phyloP scores from a whole-genome alignment of 2,329 filamentous ascomycete genomes.

The Pseudocercospora musae region DNA sequence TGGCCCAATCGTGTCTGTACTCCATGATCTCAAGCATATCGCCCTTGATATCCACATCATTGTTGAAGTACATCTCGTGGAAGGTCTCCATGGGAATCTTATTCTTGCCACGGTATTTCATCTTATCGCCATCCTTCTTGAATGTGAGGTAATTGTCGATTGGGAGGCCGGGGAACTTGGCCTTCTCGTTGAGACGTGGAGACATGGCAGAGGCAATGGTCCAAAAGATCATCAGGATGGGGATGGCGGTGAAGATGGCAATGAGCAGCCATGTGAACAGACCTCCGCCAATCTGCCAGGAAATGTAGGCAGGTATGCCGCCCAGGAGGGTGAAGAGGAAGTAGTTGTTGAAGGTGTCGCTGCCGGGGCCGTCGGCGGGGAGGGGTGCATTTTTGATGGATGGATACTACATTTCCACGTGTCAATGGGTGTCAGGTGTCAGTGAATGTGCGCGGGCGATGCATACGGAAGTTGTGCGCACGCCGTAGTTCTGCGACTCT shows the following conservation, averaged over 20 bases:
- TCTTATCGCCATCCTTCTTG: conserved; percentile 58
- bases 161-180: conserved; percentile 75
- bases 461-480: conserved; percentile 57
- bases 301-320: conserved; percentile 72
- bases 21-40: conserved; percentile 86
- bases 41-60: conserved; percentile 91
- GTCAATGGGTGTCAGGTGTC: conserved; percentile 13
- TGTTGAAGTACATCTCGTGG: conserved; percentile 96
- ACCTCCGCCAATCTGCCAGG: conserved; percentile 80
- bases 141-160: conserved; percentile 89
- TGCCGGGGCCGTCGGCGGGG: conserved; percentile 80
- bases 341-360: conserved; percentile 82
- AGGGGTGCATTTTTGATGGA: conserved; percentile 92
- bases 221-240: conserved; percentile 82
- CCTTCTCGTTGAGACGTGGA: conserved; percentile 91
- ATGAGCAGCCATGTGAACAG: conserved; percentile 87
- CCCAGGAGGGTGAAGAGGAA: conserved; percentile 68
- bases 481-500: conserved; percentile 56
- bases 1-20: conserved; percentile 95
- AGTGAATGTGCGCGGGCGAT: conserved; percentile 4
- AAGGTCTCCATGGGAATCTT: conserved; percentile 92
- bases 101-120: conserved; percentile 71
- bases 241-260: conserved; percentile 70
- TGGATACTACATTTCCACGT: conserved; percentile 58
- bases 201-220: conserved; percentile 72